Evolutionary conservation across 2,329 filamentous ascomycete genomes (phyloP), one percentile per base, ranked within the genome.

Genomic region (Clonostachys byssicola): DNA sequence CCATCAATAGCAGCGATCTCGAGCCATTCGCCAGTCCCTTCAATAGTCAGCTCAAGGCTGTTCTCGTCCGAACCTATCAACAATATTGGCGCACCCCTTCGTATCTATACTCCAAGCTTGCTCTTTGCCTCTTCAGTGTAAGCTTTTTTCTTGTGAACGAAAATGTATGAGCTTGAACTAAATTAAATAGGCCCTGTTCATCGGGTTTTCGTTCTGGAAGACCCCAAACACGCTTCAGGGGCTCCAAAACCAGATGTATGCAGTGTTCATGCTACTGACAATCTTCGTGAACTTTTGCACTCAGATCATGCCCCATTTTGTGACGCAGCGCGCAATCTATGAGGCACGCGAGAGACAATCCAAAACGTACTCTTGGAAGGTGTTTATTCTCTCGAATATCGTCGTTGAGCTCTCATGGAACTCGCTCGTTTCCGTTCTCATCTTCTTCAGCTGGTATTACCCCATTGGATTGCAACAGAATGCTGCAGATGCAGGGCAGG

Each of bases 171-270:
- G 23, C 23, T 10, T 30, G 2, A 10, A 10, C 13, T n/a, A n/a
- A 30, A 30, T 8, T 9, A 9, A 3, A 10, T 52, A 78, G 40
- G 87, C 84, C 14, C 81, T 90, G 61, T 88, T 91, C 74, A 89
- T 89, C 65, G 86, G 85, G 16, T 90, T 89, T 66, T 89, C 86
- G 5, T 91, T 89, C 68, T 90, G 78, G 72, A 72, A 83, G 54
- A 75, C 89, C 4, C 83, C 82, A 4, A 73, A 83, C 61, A 77
- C 73, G 0, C 71, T 87, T 41, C 75, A 78, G 13, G 85, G 87
- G 56, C 82, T 91, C 75, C 86, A 91, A 60, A 83, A 88, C 65
- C 79, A 86, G 55, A 85, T 90, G 78, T 92, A 92, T 72, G 86
- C 85, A 0, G 65, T 70, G 45, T 88, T 88, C 46, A 55, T 88